Evolutionary conservation across 495 filamentous ascomycete genomes (phyloP).

Genomic region (Neurospora sp.): DNA sequence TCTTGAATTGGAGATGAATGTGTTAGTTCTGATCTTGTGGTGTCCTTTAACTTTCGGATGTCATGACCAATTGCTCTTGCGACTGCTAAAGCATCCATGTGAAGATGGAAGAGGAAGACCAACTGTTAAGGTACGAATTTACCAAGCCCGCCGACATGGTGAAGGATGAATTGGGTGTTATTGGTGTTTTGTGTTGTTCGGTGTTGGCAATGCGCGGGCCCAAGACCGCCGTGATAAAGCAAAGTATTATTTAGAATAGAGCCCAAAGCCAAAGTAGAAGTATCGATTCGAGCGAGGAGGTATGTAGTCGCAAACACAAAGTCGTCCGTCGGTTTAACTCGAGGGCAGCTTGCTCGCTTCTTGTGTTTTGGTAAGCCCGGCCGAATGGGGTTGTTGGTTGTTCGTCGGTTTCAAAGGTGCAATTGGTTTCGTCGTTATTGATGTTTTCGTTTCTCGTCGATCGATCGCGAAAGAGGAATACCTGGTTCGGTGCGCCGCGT

Average conservation of each 20-base stretch:
- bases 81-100: neutral
- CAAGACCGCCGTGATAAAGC: neutral
- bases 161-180: neutral
- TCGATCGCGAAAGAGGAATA: neutral
- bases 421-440: neutral
- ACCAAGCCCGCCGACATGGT: constrained; percentile 5
- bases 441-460: neutral
- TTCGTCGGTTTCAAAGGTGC: neutral
- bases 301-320: neutral
- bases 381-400: neutral
- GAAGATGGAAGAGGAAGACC: neutral
- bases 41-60: neutral
- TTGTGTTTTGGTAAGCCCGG: neutral
- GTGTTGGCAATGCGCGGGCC: neutral
- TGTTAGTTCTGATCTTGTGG: constrained; percentile 11
- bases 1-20: constrained; percentile 46
- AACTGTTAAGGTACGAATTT: constrained; percentile 5
- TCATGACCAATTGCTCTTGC: neutral
- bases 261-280: neutral
- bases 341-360: neutral
- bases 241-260: neutral
- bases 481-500: neutral
- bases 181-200: neutral
- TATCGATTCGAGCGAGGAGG: neutral
- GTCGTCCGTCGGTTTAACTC: neutral